Evolutionary conservation across 148 eudicot species (phyloP).

Genomic region (Rhododendron molle): DNA sequence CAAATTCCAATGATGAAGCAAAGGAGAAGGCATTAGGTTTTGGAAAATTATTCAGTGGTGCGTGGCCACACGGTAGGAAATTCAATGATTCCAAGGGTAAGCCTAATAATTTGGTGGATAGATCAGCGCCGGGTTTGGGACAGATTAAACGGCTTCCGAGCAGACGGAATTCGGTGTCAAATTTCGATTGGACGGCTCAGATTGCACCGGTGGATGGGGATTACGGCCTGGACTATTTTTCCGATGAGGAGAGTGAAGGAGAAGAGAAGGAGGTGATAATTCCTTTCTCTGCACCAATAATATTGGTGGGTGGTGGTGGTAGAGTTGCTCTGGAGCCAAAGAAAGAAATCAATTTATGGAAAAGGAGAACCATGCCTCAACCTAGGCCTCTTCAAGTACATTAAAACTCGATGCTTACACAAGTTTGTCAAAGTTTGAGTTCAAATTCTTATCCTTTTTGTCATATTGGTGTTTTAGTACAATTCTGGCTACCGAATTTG

Average conservation of each 20-base stretch:
- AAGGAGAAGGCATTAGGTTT: constrained; percentile 8
- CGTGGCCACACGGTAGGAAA: not conserved
- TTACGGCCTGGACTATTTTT: constrained; percentile 24
- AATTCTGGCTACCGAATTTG: not conserved
- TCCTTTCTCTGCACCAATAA: constrained; percentile 63
- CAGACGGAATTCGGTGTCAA: constrained; percentile 47
- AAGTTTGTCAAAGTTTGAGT: not conserved
- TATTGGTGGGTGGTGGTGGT: constrained; percentile 23
- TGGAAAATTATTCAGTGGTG: constrained; percentile 11
- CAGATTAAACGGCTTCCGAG: constrained; percentile 65
- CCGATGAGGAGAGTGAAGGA: constrained; percentile 42
- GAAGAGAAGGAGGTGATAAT: constrained; percentile 43
- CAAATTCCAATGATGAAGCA: not conserved
- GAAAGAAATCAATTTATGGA: constrained; percentile 87
- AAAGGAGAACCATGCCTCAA: constrained; percentile 68
- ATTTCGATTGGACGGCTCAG: constrained; percentile 71
- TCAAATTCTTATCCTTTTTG: not conserved
- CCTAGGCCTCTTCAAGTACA: constrained; percentile 58
- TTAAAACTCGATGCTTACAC: not conserved
- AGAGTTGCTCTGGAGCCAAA: constrained; percentile 37
- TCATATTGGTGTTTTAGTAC: not conserved
- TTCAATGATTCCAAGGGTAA: not conserved
- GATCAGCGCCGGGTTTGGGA: constrained; percentile 41
- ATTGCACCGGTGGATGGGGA: constrained; percentile 32
- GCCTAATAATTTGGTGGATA: not conserved